phyloP scores from a whole-genome alignment of 75 land plant genomes.

The Cryptomeria japonica region DNA sequence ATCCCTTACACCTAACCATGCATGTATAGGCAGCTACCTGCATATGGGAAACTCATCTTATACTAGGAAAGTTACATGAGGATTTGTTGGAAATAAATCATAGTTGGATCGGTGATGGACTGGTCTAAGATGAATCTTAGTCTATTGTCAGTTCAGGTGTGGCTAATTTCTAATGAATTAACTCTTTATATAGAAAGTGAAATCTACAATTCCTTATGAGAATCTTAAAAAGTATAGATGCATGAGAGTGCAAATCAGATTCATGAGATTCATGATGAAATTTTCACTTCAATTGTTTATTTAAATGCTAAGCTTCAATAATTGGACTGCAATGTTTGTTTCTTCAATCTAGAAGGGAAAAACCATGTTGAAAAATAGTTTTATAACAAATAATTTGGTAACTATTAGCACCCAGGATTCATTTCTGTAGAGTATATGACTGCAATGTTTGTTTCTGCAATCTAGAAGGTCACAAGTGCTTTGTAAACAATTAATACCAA shows the following conservation, averaged over 20 bases:
- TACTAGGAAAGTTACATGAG: background rate
- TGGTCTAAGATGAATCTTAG: no score
- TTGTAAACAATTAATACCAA: background rate
- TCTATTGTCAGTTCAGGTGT: no score
- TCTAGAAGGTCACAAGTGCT: background rate
- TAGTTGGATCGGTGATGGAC: no score
- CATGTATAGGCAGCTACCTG: background rate
- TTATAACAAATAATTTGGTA: background rate
- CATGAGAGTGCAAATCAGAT: background rate
- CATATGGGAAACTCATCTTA: background rate
- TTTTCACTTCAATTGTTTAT: no score
- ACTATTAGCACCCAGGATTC: background rate
- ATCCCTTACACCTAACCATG: background rate
- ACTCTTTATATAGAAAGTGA: background rate
- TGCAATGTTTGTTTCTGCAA: background rate
- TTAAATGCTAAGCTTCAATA: no score
- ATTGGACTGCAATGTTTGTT: no score
- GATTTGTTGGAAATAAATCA: background rate
- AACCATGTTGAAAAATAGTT: background rate
- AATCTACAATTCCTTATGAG: background rate
- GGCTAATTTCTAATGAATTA: no score
- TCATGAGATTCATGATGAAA: background rate
- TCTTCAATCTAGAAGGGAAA: background rate
- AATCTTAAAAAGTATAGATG: background rate
- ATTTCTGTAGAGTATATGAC: no score